Conservation (phyloP, 495 filamentous ascomycete genomes). For the Xylaria nigripes region DNA sequence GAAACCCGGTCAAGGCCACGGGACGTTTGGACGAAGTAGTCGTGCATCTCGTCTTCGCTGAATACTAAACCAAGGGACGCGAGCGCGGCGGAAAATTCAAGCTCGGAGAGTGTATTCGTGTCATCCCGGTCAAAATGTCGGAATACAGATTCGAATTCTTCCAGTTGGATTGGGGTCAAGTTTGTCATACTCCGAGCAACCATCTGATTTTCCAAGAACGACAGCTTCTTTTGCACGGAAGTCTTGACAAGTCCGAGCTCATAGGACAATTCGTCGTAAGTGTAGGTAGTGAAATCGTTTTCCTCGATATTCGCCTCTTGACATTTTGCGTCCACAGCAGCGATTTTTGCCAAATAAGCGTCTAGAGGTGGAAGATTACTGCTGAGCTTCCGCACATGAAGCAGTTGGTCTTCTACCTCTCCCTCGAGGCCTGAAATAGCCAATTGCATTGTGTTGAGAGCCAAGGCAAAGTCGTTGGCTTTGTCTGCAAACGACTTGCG, state of each 20-base stretch:
- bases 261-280: constrained; percentile 90
- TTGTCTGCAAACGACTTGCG: constrained; percentile 89
- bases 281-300: constrained; percentile 97
- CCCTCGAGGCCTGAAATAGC: constrained; percentile 92
- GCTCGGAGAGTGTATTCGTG: constrained; percentile 81
- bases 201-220: constrained; percentile 93
- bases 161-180: constrained; percentile 91
- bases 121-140: constrained; percentile 94
- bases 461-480: constrained; percentile 92
- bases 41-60: constrained; percentile 92
- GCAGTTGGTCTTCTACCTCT: constrained; percentile 86
- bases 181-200: constrained; percentile 98
- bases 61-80: constrained; percentile 91
- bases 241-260: constrained; percentile 84
- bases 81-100: constrained; percentile 91
- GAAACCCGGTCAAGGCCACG: constrained; percentile 67
- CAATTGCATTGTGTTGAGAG: constrained; percentile 84
- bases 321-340: constrained; percentile 75
- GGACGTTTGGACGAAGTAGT: constrained; percentile 76
- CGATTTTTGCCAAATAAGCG: constrained; percentile 76
- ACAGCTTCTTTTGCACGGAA: constrained; percentile 87
- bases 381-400: constrained; percentile 72
- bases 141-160: constrained; percentile 97
- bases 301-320: constrained; percentile 96
- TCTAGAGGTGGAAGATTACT: constrained; percentile 79